phyloP scores from a whole-genome alignment of 2,329 filamentous ascomycete genomes.

The Nothophaeocryptopus gaeumannii region DNA sequence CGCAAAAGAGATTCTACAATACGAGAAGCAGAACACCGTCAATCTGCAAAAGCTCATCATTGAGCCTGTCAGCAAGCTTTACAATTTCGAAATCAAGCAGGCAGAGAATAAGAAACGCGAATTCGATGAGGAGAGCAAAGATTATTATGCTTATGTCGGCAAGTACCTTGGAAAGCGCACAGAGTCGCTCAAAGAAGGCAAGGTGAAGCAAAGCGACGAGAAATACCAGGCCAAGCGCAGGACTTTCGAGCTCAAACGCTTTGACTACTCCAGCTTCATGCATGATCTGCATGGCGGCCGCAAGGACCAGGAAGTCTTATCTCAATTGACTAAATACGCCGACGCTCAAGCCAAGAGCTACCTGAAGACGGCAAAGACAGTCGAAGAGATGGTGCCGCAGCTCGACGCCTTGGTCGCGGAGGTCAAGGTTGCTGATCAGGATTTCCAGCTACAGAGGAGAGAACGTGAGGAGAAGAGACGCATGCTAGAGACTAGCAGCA shows the following conservation, averaged over 20 bases:
- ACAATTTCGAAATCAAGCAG: constrained; percentile 95
- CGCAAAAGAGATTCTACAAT: constrained; percentile 80
- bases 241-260: constrained; percentile 94
- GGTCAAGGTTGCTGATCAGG: constrained; percentile 91
- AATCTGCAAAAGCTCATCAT: constrained; percentile 93
- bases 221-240: constrained; percentile 94
- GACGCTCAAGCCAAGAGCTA: constrained; percentile 85
- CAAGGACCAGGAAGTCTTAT: constrained; percentile 95
- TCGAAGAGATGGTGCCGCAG: constrained; percentile 82
- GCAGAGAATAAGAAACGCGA: constrained; percentile 95
- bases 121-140: constrained; percentile 97
- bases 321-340: constrained; percentile 89
- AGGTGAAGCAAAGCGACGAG: constrained; percentile 86
- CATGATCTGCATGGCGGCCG: constrained; percentile 98
- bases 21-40: constrained; percentile 77
- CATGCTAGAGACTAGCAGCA: constrained; percentile 82
- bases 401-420: constrained; percentile 83
- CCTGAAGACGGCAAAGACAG: constrained; percentile 76
- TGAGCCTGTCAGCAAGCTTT: constrained; percentile 86
- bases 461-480: constrained; percentile 93
- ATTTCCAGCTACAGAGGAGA: constrained; percentile 92
- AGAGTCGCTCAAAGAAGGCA: constrained; percentile 96
- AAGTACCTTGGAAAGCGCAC: constrained; percentile 94
- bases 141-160: constrained; percentile 94
- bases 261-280: constrained; percentile 99